Conservation (phyloP, 2,329 filamentous ascomycete species). For the Colletotrichum eremochloae region DNA sequence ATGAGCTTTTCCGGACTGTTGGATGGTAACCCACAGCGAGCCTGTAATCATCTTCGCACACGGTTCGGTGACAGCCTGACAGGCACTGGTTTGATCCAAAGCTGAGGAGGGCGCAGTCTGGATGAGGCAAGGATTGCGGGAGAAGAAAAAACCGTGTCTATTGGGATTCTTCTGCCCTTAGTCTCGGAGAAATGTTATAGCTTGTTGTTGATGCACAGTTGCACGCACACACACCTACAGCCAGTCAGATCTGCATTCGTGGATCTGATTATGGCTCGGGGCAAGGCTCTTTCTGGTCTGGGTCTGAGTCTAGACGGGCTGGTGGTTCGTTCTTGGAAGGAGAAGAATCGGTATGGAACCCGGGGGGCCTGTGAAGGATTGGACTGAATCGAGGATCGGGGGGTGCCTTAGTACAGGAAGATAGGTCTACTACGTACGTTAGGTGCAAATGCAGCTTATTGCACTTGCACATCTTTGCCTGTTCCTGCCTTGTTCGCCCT, state of each 20-base stretch:
- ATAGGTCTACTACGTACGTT: too few species aligned
- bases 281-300: not conserved
- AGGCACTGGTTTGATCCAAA: too few species aligned
- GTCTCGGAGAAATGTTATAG: not conserved
- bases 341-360: not conserved
- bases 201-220: not conserved
- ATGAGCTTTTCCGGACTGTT: slow-evolving; percentile 31
- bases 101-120: not conserved
- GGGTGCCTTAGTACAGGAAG: not conserved
- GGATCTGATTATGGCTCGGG: slow-evolving; percentile 1
- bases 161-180: not conserved
- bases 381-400: not conserved
- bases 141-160: not conserved
- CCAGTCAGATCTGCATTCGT: slow-evolving; percentile 6
- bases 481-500: slow-evolving; percentile 3
- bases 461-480: slow-evolving; percentile 22
- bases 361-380: not conserved
- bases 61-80: not conserved
- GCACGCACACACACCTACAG: not conserved
- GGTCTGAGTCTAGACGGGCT: not conserved
- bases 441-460: slow-evolving; percentile 4
- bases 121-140: not conserved
- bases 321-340: slow-evolving; percentile 8
- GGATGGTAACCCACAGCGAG: slow-evolving; percentile 16
- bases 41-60: slow-evolving; percentile 10